A percentile compares a stretch with the other conserved stretches of the same genome.
These are phyloP conservation scores for Yamagishiella unicocca DNA, from an alignment of 139 green algal species.

Conservation along the genomic window DNA sequence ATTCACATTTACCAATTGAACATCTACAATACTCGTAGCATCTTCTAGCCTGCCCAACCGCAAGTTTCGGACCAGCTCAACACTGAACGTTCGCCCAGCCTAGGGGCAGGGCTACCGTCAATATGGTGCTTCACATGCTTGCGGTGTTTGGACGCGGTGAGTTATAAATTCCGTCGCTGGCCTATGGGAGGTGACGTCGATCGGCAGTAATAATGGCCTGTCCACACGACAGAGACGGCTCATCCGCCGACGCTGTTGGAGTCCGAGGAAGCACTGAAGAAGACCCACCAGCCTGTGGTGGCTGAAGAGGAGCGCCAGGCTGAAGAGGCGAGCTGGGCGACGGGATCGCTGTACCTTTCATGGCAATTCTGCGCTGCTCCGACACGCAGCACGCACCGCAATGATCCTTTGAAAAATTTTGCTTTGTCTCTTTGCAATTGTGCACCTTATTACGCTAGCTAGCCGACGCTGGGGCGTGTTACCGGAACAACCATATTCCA, in stretches of 20 bases:
- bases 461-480: no score
- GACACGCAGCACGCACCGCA: no score
- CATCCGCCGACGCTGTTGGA: constrained; percentile 48
- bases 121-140: constrained; percentile 51
- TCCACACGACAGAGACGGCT: constrained; percentile 43
- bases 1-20: neutral
- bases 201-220: neutral
- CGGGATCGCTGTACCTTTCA: no score
- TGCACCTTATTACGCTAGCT: no score
- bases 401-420: no score
- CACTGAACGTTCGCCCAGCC: neutral
- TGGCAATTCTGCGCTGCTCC: no score
- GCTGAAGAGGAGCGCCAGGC: constrained; percentile 39
- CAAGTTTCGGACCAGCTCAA: no score
- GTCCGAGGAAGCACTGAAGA: constrained; percentile 28
- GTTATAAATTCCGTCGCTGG: neutral
- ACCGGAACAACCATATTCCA: no score
- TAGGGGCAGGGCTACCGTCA: neutral
- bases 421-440: no score
- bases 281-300: constrained; percentile 20
- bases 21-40: no score
- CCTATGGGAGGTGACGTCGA: neutral
- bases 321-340: constrained; percentile 28
- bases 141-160: constrained; percentile 56
- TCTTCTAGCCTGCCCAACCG: neutral